Evolutionary conservation across 768 basidiomycete species (phyloP), one percentile per base, ranked within the genome.

Genomic region (Pleurotus ostreatus): DNA sequence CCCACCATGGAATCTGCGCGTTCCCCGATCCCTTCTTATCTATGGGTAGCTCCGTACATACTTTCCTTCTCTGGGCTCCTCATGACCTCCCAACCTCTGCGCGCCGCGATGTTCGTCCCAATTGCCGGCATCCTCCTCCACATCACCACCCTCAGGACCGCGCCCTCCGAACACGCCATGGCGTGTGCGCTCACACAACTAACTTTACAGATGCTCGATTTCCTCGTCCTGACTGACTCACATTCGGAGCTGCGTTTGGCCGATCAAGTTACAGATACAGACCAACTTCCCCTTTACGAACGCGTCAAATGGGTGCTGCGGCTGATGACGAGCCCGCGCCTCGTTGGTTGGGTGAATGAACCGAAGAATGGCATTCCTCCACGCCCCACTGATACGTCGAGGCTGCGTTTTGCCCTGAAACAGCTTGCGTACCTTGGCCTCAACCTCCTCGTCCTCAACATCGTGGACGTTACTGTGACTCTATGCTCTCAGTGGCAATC

Each of bases 251-350:
- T 43, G 18, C 41, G 41, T 20, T 5, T 43, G 12, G 18, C 12
- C n/a, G 12, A 20, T n/a, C 41, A n/a, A 12, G 18, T 20, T 9
- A 12, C 6, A 5, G 18, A 5, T n/a, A 20, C 41, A n/a, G 41
- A 43, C 8, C n/a, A 15, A 13, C 15, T 43, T 15, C n/a, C n/a
- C 18, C 12, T 52, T 37, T 16, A 16, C 13, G 11, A 26, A 23
- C 49, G 49, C 13, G 20, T 52, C n/a, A 52, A 38, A 22, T 52
- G 49, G 49, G 49, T 38, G 38, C n/a, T 37, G 4, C 49, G 22
- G 11, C 49, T 52, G 13, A 13, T 52, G 11, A 16, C 22, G 15
- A 52, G 49, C 25, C 49, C 30, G 2, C 30, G 49, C 16, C 11
- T n/a, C 15, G 20, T 52, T 39, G 49, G 49, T 15, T 52, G 49